Base-by-base conservation (phyloP, 257 asterid genomes). In the Salvia miltiorrhiza region DNA sequence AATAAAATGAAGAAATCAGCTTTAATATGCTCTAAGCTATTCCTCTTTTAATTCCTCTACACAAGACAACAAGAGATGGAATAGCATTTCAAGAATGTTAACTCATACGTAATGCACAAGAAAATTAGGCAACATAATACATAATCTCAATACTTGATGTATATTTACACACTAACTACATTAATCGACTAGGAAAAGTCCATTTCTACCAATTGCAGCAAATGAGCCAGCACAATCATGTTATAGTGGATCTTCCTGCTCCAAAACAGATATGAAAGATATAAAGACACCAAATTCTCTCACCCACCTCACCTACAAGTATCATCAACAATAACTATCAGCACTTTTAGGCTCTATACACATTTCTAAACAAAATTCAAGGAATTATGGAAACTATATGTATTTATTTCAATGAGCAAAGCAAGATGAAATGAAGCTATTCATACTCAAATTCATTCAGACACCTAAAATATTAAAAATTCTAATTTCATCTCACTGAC, bases 201-300 rank as follows among this genome's bases (percentile, higher is more conserved):
- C 0, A 17, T 67, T n/a, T 16, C 1, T 33, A 41, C 79, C 79
- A 63, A 55, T 64, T 63, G 54, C 33, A 48, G 66, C 73, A 69
- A 45, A 60, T 57, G 50, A 32, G 47, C 35, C 50, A 63, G 72
- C 59, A 45, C 39, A 45, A 43, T 74, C 71, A 81, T 47, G 55
- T 21, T 62, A 49, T 26, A 55, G 13, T 62, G 26, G 43, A 48
- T 9, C 64, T 43, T 58, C 77, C 40, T 3, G 30, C 49, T 76
- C 80, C 41, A 3, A 81, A 67, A 66, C 56, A 39, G 64, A 77
- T 74, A 69, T 85, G 93, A 66, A 83, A 82, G 24, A 76, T 75
- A 77, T 91, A 82, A 53, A 91, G 88, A 69, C 96, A 84, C 97
- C 96, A 91, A 57, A 91, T 78, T 77, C 96, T 91, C 87, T 89